These are phyloP conservation scores for Poa pratensis DNA, from an alignment of 176 grass and related monocot genomes.

Conservation along the genomic window DNA sequence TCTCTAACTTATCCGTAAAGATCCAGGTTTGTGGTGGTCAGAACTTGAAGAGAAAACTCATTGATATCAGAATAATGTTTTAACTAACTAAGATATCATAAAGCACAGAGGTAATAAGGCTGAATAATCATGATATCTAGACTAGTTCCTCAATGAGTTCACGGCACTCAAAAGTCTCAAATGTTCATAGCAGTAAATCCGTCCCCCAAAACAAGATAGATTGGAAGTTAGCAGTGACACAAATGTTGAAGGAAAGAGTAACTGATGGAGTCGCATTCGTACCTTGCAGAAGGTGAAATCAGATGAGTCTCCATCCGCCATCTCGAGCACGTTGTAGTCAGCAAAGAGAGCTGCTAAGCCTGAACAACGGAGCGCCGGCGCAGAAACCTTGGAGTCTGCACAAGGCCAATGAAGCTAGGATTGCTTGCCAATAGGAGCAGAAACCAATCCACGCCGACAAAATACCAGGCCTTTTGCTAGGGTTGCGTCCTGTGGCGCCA, in stretches of 20 bases:
- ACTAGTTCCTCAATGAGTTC: background rate
- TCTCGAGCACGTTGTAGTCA: constrained; percentile 24
- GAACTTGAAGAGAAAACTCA: background rate
- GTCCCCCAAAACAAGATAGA: background rate
- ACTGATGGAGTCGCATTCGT: background rate
- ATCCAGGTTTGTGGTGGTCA: background rate
- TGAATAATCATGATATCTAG: background rate
- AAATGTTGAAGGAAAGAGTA: background rate
- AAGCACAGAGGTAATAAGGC: background rate
- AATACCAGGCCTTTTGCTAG: background rate
- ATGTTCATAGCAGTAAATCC: background rate
- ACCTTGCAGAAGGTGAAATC: constrained; percentile 96
- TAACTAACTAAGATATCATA: background rate
- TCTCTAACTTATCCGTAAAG: background rate
- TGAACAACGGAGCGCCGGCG: background rate
- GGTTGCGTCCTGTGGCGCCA: background rate
- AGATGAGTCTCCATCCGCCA: constrained; percentile 63
- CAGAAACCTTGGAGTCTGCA: background rate
- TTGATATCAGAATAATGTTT: background rate
- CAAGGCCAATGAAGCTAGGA: background rate
- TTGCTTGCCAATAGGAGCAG: background rate
- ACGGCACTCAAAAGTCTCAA: background rate
- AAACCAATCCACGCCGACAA: background rate
- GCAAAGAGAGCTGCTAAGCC: background rate
- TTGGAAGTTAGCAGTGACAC: background rate